Base-by-base conservation (phyloP, 306 rosid species). In the Cicer cuneatum region DNA sequence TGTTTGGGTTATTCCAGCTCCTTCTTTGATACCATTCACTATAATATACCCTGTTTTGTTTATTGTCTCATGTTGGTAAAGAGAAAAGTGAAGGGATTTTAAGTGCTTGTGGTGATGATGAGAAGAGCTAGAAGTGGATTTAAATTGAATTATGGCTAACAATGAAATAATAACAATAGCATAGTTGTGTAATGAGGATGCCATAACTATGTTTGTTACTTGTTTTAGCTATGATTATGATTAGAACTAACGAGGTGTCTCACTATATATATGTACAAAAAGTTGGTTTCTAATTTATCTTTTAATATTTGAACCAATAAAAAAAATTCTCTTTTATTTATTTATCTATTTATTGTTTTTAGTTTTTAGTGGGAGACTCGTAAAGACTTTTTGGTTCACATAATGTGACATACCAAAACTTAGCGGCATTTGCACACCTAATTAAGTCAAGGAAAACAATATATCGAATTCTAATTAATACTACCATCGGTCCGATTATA, bases 21-120 rank as follows among this genome's bases (percentile, higher is more conserved):
- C 88, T 10, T 86, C 84, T 15, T 82, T 40, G 9, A 88, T 70
- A 0, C 98, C 98, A 2, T 73, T 71, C 52, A 87, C 96, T 47
- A 87, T 85, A 58, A 78, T 63, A 56, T 86, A 90, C 0, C 90
- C 94, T 11, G 94, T 92, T 85, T 76, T 90, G 88, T 89, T 92
- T 48, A 83, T 52, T 37, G 94, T 90, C 61, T 90, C 94, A 0
- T 90, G 98, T 72, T 89, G 94, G 24, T 47, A 92, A 14, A 92
- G 81, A 0, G 94, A 15, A 69, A 92, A 87, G 73, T 87, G 96
- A 69, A 90, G 81, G 66, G 96, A 84, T 57, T 86, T 87, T 43
- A 83, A 65, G 52, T 79, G 79, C 7, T 66, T 69, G 5, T 66
- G 6, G 38, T 80, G 70, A 47, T 77, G 75, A 1, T 70, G 71